Base-by-base conservation (phyloP, 2,329 filamentous ascomycete genomes). In the Mariannaea sp. region DNA sequence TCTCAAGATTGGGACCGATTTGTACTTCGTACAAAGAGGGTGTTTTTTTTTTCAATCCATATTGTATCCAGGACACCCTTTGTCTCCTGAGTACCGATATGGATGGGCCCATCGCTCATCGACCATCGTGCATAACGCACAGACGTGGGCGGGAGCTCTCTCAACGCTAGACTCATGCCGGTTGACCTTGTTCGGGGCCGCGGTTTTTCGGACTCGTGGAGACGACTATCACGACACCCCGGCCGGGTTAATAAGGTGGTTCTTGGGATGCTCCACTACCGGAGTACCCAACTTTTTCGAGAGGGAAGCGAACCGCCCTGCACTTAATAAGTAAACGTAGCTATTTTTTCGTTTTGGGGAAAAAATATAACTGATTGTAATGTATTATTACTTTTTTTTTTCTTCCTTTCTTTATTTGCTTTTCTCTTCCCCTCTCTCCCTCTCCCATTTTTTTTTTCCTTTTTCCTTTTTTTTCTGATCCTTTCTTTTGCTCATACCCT, bases 111-210 rank as follows among this genome's bases (percentile, higher is more conserved):
- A n/a, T n/a, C n/a, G n/a, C n/a, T n/a, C n/a, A n/a, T n/a, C n/a
- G n/a, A n/a, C n/a, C n/a, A n/a, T n/a, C n/a, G n/a, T 29, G 16
- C 32, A 14, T n/a, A 5, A 24, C 39, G 30, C 39, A 33, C 32
- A 35, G 36, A 17, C 26, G 26, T 38, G 17, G 29, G 20, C 24
- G 44, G 10, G 14, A 16, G 29, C 41, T 22, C 42, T 49, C 51
- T 42, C 48, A 49, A 49, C 53, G 56, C 49, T 58, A 58, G 41
- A 53, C n/a, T 22, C 56, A 56, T 53, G 48, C 55, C 48, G 38
- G 44, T 30, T 17, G 43, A n/a, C 10, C 4, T 12, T 10, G 29
- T 32, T 32, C 35, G 43, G 13, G n/a, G 36, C 30, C 27, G 40
- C 38, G 49, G 46, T 48, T 27, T 32, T 36, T 52, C 38, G 47